Evolutionary conservation across 2,329 filamentous ascomycete genomes (phyloP).

Genomic region (Beauveria sp.): DNA sequence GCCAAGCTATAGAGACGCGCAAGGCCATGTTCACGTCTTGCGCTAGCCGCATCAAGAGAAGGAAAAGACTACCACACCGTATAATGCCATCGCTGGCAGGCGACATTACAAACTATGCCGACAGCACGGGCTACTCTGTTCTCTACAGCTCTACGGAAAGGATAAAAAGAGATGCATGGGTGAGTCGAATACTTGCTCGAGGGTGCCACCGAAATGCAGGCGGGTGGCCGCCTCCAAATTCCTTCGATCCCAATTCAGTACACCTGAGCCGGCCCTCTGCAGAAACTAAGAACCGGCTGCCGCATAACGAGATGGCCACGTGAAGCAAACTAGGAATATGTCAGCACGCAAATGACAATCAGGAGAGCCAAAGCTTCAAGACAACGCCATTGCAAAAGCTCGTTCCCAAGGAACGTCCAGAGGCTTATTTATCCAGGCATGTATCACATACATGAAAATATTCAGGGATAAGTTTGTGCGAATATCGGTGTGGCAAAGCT

Average conservation of each 20-base stretch:
- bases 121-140: too few relatives aligned
- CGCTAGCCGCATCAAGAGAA: not conserved
- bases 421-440: not conserved
- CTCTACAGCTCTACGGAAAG: too few relatives aligned
- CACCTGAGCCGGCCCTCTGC: not conserved
- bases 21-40: not conserved
- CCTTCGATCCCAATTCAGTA: not conserved
- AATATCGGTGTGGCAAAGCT: constrained; percentile 1
- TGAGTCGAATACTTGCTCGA: not conserved
- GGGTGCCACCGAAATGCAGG: not conserved
- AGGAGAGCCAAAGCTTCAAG: not conserved
- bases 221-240: not conserved
- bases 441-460: not conserved
- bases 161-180: not conserved
- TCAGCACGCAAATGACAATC: not conserved
- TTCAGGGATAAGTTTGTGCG: not conserved
- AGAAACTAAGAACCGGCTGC: not conserved
- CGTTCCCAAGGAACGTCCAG: not conserved
- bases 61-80: not conserved
- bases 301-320: constrained; percentile 5
- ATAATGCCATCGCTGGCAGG: not conserved
- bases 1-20: not conserved
- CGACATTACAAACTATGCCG: not conserved
- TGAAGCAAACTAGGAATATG: not conserved
- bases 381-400: not conserved